Evolutionary conservation across 352 stramenopile genomes (phyloP).

Genomic region (Paralagenidium karlingii): DNA sequence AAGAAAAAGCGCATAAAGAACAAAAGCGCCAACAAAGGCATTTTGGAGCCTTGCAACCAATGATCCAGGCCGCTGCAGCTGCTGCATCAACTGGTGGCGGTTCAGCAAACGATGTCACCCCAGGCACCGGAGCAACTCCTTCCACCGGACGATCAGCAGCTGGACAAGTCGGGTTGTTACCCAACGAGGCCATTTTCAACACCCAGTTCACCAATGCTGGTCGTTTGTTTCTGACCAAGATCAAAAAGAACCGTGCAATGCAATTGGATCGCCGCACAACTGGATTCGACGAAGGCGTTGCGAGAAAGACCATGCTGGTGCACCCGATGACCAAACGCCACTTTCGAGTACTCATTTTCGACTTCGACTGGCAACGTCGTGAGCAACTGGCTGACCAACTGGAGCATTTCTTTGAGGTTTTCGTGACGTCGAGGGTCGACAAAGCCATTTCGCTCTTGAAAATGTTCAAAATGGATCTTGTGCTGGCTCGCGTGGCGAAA

Average conservation of each 20-base stretch:
- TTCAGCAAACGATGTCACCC: too few species aligned
- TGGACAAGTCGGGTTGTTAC: too few species aligned
- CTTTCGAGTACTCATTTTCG: slow-evolving; percentile 53
- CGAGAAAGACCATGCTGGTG: slow-evolving; percentile 24
- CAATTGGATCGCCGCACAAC: slow-evolving; percentile 51
- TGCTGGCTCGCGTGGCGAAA: slow-evolving; percentile 33
- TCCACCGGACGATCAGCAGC: too few species aligned
- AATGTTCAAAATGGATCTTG: slow-evolving; percentile 56
- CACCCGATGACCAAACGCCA: slow-evolving; percentile 41
- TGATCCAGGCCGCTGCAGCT: too few species aligned
- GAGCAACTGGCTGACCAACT: slow-evolving; percentile 51
- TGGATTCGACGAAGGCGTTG: slow-evolving; percentile 39
- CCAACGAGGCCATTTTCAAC: slow-evolving; percentile 71
- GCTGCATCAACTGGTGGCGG: too few species aligned
- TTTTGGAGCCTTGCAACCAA: too few species aligned
- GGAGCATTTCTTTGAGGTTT: slow-evolving; percentile 50
- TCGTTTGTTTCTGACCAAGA: slow-evolving; percentile 48
- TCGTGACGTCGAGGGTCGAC: slow-evolving; percentile 49
- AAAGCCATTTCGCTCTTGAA: slow-evolving; percentile 35
- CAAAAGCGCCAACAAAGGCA: too few species aligned
- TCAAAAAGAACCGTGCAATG: slow-evolving; percentile 68
- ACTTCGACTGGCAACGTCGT: slow-evolving; percentile 42
- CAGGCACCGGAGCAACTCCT: too few species aligned
- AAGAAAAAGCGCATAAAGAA: too few species aligned
- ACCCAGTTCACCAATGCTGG: slow-evolving; percentile 61